A percentile compares a stretch with the other conserved stretches of the same genome.
These are phyloP conservation scores for Acanthamoeba sp. DNA, from an alignment of 208 protist species.

Conservation along the genomic window DNA sequence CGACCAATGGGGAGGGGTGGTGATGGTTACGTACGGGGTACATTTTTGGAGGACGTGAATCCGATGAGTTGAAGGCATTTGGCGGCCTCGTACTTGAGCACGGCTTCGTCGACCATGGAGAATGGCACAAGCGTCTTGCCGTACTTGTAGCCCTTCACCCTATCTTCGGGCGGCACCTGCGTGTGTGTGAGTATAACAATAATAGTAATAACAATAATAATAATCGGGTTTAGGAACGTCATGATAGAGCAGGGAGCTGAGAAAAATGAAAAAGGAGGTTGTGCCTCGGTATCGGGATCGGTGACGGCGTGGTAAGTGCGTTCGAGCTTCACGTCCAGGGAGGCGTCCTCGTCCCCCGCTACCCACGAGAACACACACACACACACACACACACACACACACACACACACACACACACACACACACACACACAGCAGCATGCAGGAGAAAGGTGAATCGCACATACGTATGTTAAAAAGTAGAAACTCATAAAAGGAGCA, in stretches of 20 bases:
- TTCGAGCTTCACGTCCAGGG: slow-evolving; percentile 85
- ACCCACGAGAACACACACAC: too few species aligned
- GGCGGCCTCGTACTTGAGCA: slow-evolving; percentile 86
- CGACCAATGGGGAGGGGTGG: neutral
- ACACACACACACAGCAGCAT: too few species aligned
- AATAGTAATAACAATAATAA: too few species aligned
- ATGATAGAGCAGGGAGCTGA: neutral
- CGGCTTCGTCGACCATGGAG: slow-evolving; percentile 88
- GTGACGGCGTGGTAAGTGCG: slow-evolving; percentile 77
- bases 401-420: neutral
- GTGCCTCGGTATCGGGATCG: slow-evolving; percentile 85
- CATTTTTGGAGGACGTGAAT: slow-evolving; percentile 88
- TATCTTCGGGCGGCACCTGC: neutral
- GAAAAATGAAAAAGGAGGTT: too few species aligned
- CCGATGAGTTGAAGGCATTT: slow-evolving; percentile 90
- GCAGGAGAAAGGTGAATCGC: too few species aligned
- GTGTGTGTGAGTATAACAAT: too few species aligned
- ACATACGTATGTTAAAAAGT: too few species aligned
- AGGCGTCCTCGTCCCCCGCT: neutral
- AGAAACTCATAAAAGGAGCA: neutral
- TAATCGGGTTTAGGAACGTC: slow-evolving; percentile 35
- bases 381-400: too few species aligned
- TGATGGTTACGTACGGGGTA: slow-evolving; percentile 79
- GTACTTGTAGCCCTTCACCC: slow-evolving; percentile 91
- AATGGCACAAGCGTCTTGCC: slow-evolving; percentile 92